phyloP scores from a whole-genome alignment of 208 protist genomes.

The Leptomonas seymouri region DNA sequence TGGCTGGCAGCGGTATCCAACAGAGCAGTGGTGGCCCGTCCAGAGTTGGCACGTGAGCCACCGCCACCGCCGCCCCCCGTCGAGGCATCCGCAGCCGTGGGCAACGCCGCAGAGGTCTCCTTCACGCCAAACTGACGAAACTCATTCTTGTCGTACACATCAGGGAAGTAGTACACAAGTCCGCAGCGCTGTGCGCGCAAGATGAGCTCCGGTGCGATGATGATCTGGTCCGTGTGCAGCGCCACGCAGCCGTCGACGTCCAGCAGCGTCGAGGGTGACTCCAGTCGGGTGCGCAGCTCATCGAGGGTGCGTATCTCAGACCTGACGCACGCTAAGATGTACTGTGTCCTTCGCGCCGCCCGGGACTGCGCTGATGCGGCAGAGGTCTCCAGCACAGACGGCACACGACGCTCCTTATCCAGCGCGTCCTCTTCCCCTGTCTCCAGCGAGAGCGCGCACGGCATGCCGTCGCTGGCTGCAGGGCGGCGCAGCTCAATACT shows the following conservation, averaged over 20 bases:
- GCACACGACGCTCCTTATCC: background rate
- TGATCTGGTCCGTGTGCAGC: constrained; percentile 87
- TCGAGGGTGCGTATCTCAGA: constrained; percentile 55
- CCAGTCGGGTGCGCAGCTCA: constrained; percentile 56
- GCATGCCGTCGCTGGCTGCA: background rate
- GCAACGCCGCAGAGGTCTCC: constrained; percentile 4
- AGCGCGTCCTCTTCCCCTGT: background rate
- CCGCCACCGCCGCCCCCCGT: constrained; percentile 1
- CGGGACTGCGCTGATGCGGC: background rate
- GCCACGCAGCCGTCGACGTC: constrained; percentile 80
- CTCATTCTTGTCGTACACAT: constrained; percentile 44
- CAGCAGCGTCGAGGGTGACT: constrained; percentile 51
- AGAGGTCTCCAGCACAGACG: constrained; percentile 5
- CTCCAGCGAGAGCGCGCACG: background rate
- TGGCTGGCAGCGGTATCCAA: constrained; percentile 12
- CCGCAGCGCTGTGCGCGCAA: constrained; percentile 52
- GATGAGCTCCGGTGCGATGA: constrained; percentile 49
- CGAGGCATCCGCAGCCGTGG: background rate
- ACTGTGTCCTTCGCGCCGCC: constrained; percentile 19
- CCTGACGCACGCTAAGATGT: constrained; percentile 57
- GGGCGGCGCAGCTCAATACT: constrained; percentile 64
- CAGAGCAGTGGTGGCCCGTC: constrained; percentile 23
- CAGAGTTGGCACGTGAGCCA: background rate
- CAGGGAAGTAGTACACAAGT: constrained; percentile 79
- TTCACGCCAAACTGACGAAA: constrained; percentile 16